Conservation (phyloP, 2,329 filamentous ascomycete genomes). For the Fusarium proliferatum region DNA sequence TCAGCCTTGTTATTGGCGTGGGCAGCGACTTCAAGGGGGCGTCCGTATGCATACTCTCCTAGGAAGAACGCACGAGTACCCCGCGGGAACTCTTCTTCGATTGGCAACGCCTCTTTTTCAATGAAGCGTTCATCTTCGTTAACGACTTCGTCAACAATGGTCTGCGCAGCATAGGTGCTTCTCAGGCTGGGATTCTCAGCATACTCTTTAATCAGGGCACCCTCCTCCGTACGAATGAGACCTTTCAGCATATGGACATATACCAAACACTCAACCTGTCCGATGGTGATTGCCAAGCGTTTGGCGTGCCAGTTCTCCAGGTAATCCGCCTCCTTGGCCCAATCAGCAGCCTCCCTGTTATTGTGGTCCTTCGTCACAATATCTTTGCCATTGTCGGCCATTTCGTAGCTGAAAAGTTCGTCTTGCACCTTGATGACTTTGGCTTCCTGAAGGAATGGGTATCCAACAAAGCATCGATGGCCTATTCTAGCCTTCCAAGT, state of each 20-base stretch:
- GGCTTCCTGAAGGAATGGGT: slow-evolving; percentile 94
- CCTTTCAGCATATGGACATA: slow-evolving; percentile 96
- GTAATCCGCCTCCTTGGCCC: slow-evolving; percentile 82
- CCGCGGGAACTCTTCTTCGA: slow-evolving; percentile 90
- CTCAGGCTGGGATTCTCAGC: slow-evolving; percentile 86
- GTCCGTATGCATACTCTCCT: slow-evolving; percentile 91
- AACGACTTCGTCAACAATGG: slow-evolving; percentile 87
- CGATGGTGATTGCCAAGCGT: slow-evolving; percentile 87
- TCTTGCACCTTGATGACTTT: slow-evolving; percentile 91
- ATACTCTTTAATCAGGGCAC: slow-evolving; percentile 93
- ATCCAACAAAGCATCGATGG: slow-evolving; percentile 88
- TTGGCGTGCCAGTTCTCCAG: slow-evolving; percentile 93
- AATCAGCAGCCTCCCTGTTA: slow-evolving; percentile 81
- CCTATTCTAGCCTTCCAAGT: slow-evolving; percentile 83
- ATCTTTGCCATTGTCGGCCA: slow-evolving; percentile 73
- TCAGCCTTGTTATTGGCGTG: slow-evolving; percentile 81
- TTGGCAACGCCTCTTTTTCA: slow-evolving; percentile 85
- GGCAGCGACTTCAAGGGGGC: slow-evolving; percentile 83
- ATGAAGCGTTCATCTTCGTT: slow-evolving; percentile 95
- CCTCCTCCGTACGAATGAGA: slow-evolving; percentile 88
- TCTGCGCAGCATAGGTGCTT: slow-evolving; percentile 89
- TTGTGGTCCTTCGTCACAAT: slow-evolving; percentile 77
- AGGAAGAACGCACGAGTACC: slow-evolving; percentile 90
- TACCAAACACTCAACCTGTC: slow-evolving; percentile 86
- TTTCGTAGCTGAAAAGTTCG: slow-evolving; percentile 88